Evolutionary conservation across 1,139 yeast genomes (phyloP), one percentile per base, ranked within the genome.

Genomic region (Suhomyces guaymorum): DNA sequence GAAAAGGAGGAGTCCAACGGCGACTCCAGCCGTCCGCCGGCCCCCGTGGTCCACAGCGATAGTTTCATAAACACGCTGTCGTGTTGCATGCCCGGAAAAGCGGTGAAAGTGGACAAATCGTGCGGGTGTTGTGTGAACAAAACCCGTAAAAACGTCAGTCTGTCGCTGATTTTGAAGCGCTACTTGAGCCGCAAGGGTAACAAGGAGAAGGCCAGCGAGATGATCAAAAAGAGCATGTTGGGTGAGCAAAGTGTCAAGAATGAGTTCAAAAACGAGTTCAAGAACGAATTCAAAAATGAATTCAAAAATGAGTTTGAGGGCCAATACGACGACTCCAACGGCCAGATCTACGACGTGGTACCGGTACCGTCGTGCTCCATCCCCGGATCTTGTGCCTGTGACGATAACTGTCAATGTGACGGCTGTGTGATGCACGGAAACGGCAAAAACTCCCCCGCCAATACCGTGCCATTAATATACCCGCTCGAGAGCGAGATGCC

Each of bases 301-400:
- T n/a, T n/a, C n/a, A n/a, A n/a, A n/a, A n/a, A n/a, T n/a, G n/a
- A n/a, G n/a, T n/a, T n/a, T n/a, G n/a, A n/a, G n/a, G n/a, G n/a
- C n/a, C n/a, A n/a, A n/a, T n/a, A n/a, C n/a, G n/a, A n/a, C n/a
- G n/a, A n/a, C n/a, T n/a, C n/a, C n/a, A n/a, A n/a, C n/a, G n/a
- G n/a, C 9, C 29, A 33, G 15, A 34, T 49, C 5, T 56, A 42
- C 44, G 60, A 60, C 39, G 54, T 63, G 22, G 55, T 61, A 9
- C 49, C 57, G 20, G 54, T 62, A 22, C 59, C 66, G 23, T 53
- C 75, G 5, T 70, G 79, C 46, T 63, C 76, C 1, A 59, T 72
- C 12, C 73, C 75, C 0, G 80, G 79, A 0, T 57, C 76, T 0
- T 76, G 82, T 51, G 49, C 62, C 22, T 76, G 82, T 54, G 72